Evolutionary conservation across 331 rosid species (phyloP).

Genomic region (Arachis monticola): DNA sequence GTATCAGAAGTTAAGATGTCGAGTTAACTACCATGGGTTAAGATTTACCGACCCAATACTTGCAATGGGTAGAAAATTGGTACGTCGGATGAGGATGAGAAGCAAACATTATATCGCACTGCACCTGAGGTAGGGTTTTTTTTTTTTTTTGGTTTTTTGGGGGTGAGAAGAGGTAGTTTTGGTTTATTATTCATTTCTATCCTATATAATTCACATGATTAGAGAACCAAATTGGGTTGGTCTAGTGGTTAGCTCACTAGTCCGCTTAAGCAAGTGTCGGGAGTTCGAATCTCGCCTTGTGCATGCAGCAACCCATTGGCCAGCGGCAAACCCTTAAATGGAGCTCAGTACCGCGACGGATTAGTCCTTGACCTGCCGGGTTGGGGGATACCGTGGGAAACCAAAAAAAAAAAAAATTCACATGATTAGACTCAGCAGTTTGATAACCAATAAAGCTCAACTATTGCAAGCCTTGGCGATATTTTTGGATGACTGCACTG

Average conservation of each 20-base stretch:
- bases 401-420: too few relatives aligned
- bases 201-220: slow-evolving; percentile 25
- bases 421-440: slow-evolving; percentile 14
- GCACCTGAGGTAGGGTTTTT: slow-evolving; percentile 89
- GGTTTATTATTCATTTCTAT: slow-evolving; percentile 24
- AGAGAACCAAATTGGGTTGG: too few relatives aligned
- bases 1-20: slow-evolving; percentile 91
- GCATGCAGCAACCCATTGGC: too few relatives aligned
- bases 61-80: slow-evolving; percentile 80
- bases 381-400: too few relatives aligned
- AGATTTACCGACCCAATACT: slow-evolving; percentile 73
- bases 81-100: slow-evolving; percentile 75
- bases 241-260: too few relatives aligned
- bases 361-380: too few relatives aligned
- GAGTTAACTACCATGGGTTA: slow-evolving; percentile 95
- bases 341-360: too few relatives aligned
- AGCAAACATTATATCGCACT: slow-evolving; percentile 85
- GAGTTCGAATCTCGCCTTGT: too few relatives aligned
- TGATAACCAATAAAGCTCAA: slow-evolving; percentile 24
- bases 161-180: slow-evolving; percentile 30
- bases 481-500: neutral
- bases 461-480: neutral
- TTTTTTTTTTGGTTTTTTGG: too few relatives aligned
- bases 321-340: too few relatives aligned
- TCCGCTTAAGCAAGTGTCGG: too few relatives aligned